These are phyloP conservation scores for Fusarium pseudocircinatum DNA, from an alignment of 2,329 filamentous ascomycete species.

Conservation along the genomic window DNA sequence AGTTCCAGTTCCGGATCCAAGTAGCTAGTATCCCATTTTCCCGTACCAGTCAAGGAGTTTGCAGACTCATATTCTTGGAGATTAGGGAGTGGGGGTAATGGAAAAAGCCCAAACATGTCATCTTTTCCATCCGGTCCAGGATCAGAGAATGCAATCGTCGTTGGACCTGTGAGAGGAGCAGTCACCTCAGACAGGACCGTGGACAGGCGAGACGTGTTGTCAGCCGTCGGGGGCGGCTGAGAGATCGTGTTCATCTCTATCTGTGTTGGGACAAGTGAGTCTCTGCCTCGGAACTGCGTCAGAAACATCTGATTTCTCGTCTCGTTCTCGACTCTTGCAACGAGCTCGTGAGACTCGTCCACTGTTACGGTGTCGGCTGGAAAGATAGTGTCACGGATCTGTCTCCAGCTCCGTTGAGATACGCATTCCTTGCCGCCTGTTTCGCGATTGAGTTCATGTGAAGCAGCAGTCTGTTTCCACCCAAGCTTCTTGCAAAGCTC, in stretches of 20 bases:
- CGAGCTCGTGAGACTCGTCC: background rate
- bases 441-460: background rate
- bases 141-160: background rate
- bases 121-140: background rate
- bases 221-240: background rate
- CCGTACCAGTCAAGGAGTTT: background rate
- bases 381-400: constrained; percentile 11
- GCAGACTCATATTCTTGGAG: background rate
- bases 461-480: constrained; percentile 5
- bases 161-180: background rate
- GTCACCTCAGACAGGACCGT: background rate
- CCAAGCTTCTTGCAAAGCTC: background rate
- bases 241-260: background rate
- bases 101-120: background rate
- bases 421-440: background rate
- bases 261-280: background rate
- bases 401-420: constrained; percentile 3
- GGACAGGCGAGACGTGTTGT: background rate
- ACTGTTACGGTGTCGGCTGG: background rate
- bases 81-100: background rate
- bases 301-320: background rate
- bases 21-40: background rate
- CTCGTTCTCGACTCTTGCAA: background rate
- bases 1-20: rapidly evolving
- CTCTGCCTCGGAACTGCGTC: background rate